Evolutionary conservation across 2,329 filamentous ascomycete genomes (phyloP).

Genomic region (Coniochaeta sp.): DNA sequence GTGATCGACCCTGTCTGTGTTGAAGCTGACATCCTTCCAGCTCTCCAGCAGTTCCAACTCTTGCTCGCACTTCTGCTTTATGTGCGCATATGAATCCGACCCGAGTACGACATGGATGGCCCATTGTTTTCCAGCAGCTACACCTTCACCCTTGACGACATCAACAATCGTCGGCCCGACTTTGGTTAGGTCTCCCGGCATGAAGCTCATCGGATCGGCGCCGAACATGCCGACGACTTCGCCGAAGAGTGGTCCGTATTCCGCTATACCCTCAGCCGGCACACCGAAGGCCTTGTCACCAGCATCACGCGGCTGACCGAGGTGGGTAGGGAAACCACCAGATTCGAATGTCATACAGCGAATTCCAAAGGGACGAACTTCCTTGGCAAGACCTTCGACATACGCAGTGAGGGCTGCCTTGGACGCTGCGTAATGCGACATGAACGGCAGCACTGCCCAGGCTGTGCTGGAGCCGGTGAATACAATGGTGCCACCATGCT

Average conservation of each 20-base stretch:
- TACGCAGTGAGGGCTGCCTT: constrained; percentile 20
- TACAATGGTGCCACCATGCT: constrained; percentile 12
- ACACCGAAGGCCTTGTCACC: constrained; percentile 9
- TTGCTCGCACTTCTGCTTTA: constrained; percentile 14
- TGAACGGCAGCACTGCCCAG: constrained; percentile 21
- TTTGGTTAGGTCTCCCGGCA: constrained; percentile 18
- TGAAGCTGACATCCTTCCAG: constrained; percentile 15
- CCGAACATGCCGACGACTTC: constrained; percentile 15
- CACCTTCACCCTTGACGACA: constrained; percentile 19
- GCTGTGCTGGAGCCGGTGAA: constrained; percentile 20
- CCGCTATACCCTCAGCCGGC: constrained; percentile 5
- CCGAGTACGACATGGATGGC: constrained; percentile 21
- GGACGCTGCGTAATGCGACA: constrained; percentile 21
- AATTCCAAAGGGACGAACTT: constrained; percentile 18
- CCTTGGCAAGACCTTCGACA: constrained; percentile 22
- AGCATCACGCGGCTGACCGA: constrained; percentile 17
- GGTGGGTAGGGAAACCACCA: constrained; percentile 21
- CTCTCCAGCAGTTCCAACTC: constrained; percentile 11
- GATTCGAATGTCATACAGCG: constrained; percentile 22
- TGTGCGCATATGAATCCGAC: constrained; percentile 18
- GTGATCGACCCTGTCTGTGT: background rate
- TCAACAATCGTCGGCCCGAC: constrained; percentile 16
- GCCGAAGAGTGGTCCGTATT: constrained; percentile 15
- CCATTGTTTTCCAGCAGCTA: constrained; percentile 15
- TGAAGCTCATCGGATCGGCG: constrained; percentile 11